These are phyloP conservation scores for Aureobasidium sp. DNA, from an alignment of 2,329 filamentous ascomycete genomes.

Conservation along the genomic window DNA sequence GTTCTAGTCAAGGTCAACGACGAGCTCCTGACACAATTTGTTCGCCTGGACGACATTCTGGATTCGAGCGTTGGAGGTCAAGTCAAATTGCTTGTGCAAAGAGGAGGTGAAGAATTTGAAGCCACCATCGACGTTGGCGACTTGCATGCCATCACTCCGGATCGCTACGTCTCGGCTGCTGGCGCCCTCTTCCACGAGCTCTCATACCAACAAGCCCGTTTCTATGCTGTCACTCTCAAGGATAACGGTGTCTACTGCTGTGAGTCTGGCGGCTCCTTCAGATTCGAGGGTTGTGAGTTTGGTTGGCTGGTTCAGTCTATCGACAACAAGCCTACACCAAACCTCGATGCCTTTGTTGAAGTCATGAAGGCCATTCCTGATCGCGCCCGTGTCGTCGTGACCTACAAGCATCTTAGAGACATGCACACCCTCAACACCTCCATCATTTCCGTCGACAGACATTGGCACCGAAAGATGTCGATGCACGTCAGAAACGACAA, in stretches of 20 bases:
- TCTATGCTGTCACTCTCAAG: constrained; percentile 86
- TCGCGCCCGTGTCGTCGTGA: constrained; percentile 77
- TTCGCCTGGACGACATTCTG: constrained; percentile 82
- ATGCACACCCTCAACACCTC: constrained; percentile 90
- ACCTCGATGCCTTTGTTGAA: constrained; percentile 81
- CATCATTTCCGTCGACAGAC: constrained; percentile 85
- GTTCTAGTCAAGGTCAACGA: constrained; percentile 89
- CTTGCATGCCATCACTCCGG: constrained; percentile 88
- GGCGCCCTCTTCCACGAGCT: constrained; percentile 93
- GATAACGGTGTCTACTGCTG: constrained; percentile 78
- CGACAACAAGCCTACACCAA: constrained; percentile 83
- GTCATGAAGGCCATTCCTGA: constrained; percentile 84
- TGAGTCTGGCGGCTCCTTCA: constrained; percentile 90
- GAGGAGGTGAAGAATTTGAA: constrained; percentile 80
- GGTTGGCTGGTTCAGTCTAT: constrained; percentile 92
- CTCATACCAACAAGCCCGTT: constrained; percentile 94
- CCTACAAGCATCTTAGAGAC: constrained; percentile 91
- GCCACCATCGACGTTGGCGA: constrained; percentile 81
- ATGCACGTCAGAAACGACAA: constrained; percentile 83
- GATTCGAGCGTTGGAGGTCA: constrained; percentile 76
- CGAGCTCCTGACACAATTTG: constrained; percentile 87
- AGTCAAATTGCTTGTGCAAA: constrained; percentile 77
- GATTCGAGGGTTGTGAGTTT: constrained; percentile 81
- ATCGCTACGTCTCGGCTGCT: constrained; percentile 89
- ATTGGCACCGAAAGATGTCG: constrained; percentile 95